Percentiles rank a stretch among this genome's conserved stretches.
Evolutionary conservation across 768 basidiomycete genomes (phyloP).

Genomic region (Auriscalpium microsporum): DNA sequence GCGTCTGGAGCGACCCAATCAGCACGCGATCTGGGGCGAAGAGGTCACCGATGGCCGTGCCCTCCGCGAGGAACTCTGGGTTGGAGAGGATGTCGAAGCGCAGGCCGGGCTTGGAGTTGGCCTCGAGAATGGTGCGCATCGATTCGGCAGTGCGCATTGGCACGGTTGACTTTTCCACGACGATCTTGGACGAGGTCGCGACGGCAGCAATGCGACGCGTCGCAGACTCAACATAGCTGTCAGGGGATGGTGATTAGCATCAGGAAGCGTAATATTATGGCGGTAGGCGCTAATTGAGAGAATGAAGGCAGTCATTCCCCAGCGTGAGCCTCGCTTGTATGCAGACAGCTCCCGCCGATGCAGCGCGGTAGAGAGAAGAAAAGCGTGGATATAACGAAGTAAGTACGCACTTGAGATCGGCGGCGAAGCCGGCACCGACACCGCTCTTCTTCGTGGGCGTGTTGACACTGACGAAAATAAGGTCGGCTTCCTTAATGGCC

Average conservation of each 20-base stretch:
- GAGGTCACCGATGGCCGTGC: constrained; percentile 89
- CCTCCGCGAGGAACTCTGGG: constrained; percentile 98
- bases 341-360: no score
- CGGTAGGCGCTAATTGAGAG: neutral
- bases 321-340: no score
- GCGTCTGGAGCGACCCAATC: constrained; percentile 90
- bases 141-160: constrained; percentile 98
- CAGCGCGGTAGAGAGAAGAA: no score
- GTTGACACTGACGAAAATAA: constrained; percentile 98
- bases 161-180: constrained; percentile 98
- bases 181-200: constrained; percentile 88
- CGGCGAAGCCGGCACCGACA: constrained; percentile 95
- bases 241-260: constrained; percentile 3
- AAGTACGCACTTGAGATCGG: constrained; percentile 85
- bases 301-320: neutral
- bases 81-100: constrained; percentile 98
- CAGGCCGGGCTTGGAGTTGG: constrained; percentile 88
- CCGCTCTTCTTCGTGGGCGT: constrained; percentile 98
- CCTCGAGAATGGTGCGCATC: constrained; percentile 98
- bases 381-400: neutral
- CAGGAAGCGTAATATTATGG: constrained; percentile 1
- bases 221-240: constrained; percentile 92
- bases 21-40: constrained; percentile 90
- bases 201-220: constrained; percentile 94
- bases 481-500: constrained; percentile 88